phyloP scores from a whole-genome alignment of 768 basidiomycete species.

The Kwoniella dejecticola region DNA sequence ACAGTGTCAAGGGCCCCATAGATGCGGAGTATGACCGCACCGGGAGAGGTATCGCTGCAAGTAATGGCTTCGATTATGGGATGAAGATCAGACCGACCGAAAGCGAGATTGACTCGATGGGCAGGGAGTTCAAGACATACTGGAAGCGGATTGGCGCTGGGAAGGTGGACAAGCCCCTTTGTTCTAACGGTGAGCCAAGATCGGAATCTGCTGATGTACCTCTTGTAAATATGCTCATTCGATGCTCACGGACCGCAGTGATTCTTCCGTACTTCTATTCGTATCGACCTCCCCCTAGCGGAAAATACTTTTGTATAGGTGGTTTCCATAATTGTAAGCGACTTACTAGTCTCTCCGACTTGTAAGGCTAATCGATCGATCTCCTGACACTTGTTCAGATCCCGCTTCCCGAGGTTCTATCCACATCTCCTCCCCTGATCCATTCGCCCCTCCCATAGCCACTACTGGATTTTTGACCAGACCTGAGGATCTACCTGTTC shows the following conservation, averaged over 20 bases:
- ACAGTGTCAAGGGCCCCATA: conserved; percentile 6
- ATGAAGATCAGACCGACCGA: conserved; percentile 24
- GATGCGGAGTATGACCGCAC: conserved; percentile 17
- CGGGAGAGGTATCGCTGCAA: conserved; percentile 17
- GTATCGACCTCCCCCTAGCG: background rate
- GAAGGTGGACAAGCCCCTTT: conserved; percentile 24
- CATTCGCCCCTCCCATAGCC: conserved; percentile 23
- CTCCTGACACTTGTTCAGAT: background rate
- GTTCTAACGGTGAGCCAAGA: conserved; percentile 15
- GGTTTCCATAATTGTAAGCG: conserved; percentile 22
- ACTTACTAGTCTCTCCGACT: background rate
- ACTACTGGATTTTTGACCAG: conserved; percentile 25
- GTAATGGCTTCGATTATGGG: conserved; percentile 28
- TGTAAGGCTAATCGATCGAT: background rate
- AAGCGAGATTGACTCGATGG: conserved; percentile 20
- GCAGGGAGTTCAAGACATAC: conserved; percentile 13
- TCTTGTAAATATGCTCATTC: too few species aligned
- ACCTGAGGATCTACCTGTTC: conserved; percentile 28
- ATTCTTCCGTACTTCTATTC: conserved; percentile 26
- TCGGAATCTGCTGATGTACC: too few species aligned
- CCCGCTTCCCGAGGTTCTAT: conserved; percentile 28
- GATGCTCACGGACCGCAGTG: background rate
- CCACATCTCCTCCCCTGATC: conserved; percentile 31
- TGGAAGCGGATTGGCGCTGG: conserved; percentile 14
- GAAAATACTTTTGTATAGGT: conserved; percentile 24